Evolutionary conservation across 306 rosid species (phyloP).

Genomic region (Senna siamea): DNA sequence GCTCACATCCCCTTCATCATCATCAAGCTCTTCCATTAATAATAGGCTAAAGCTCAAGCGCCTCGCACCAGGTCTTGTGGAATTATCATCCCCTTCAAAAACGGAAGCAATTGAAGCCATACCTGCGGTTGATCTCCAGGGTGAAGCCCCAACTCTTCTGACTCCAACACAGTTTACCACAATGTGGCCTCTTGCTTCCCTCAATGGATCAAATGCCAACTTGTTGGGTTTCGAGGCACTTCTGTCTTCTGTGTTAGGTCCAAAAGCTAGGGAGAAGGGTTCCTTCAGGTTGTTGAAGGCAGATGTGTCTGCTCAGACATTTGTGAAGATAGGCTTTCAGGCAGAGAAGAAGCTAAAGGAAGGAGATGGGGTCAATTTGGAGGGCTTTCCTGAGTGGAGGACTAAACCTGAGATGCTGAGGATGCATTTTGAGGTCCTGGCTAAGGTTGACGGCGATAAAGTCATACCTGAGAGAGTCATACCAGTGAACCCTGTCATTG

Average conservation of each 20-base stretch:
- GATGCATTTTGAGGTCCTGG: conserved; percentile 86
- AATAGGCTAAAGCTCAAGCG: conserved; percentile 79
- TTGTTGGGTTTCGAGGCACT: conserved; percentile 75
- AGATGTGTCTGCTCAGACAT: conserved; percentile 81
- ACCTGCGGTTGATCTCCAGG: conserved; percentile 45
- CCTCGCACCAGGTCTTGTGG: conserved; percentile 93
- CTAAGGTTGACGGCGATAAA: conserved; percentile 82
- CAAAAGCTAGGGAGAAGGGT: conserved; percentile 67
- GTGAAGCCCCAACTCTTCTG: conserved; percentile 61
- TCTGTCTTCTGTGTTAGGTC: conserved; percentile 75
- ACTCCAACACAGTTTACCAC: conserved; percentile 63
- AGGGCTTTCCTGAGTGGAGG: conserved; percentile 79
- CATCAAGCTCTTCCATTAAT: conserved; percentile 58
- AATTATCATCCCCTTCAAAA: conserved; percentile 66
- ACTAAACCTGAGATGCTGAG: conserved; percentile 72
- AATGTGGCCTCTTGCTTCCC: conserved; percentile 80
- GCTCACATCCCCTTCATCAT: conserved; percentile 62
- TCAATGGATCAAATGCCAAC: conserved; percentile 76
- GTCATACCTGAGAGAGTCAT: conserved; percentile 72
- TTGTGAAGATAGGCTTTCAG: conserved; percentile 73
- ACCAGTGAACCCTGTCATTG: conserved; percentile 53
- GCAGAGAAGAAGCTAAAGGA: conserved; percentile 79
- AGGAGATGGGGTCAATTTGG: conserved; percentile 58
- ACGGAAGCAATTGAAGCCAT: conserved; percentile 43
- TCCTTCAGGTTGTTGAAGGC: conserved; percentile 87